These are phyloP conservation scores for Xerocomus potaroensis DNA, from an alignment of 768 basidiomycete genomes.

Conservation along the genomic window DNA sequence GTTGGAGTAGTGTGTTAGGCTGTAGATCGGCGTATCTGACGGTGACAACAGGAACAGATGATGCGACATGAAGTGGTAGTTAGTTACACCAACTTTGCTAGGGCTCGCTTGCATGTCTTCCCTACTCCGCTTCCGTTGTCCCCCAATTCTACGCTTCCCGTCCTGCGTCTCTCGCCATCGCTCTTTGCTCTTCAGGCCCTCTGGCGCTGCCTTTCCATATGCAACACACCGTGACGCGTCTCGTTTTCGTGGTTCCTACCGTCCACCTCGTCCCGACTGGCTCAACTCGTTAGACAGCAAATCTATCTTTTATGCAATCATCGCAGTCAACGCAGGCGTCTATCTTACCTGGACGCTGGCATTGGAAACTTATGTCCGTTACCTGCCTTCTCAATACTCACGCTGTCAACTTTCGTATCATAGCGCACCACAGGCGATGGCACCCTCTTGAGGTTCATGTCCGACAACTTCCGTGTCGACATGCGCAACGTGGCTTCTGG, in stretches of 20 bases:
- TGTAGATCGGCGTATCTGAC: constrained; percentile 83
- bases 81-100: too few relatives aligned
- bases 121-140: constrained; percentile 11
- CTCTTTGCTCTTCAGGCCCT: constrained; percentile 3
- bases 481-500: constrained; percentile 58
- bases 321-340: constrained; percentile 58
- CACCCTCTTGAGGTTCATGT: constrained; percentile 45
- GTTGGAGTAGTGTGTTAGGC: constrained; percentile 75
- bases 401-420: constrained; percentile 2
- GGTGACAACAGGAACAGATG: constrained; percentile 84
- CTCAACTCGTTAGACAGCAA: constrained; percentile 53
- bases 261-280: constrained; percentile 28
- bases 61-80: constrained; percentile 85
- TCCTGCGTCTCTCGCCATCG: not conserved
- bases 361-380: constrained; percentile 28
- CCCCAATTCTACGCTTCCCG: too few relatives aligned
- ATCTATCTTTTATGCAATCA: constrained; percentile 56
- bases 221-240: constrained; percentile 23
- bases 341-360: constrained; percentile 56
- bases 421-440: constrained; percentile 39
- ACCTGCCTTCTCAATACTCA: constrained; percentile 8
- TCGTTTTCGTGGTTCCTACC: constrained; percentile 18
- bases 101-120: not conserved
- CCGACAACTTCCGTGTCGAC: constrained; percentile 58
- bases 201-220: constrained; percentile 9